Conservation (phyloP, 495 filamentous ascomycete species). For the Barbatosphaeria neglecta region DNA sequence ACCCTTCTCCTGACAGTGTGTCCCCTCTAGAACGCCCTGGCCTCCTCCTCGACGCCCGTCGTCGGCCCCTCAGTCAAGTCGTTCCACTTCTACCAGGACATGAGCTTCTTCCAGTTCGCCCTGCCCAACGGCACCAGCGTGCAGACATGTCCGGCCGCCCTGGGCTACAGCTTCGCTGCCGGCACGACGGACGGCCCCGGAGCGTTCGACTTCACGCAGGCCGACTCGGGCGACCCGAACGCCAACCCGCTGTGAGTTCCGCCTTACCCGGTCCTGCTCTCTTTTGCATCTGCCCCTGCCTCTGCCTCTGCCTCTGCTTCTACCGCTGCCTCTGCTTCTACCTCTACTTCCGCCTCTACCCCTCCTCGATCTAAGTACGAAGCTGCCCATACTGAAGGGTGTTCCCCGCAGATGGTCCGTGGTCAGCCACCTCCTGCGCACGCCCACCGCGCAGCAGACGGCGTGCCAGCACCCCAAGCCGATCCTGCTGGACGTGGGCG, state of each 20-base stretch:
- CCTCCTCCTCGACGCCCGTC: constrained; percentile 32
- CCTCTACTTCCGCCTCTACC: no score
- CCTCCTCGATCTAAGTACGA: neutral
- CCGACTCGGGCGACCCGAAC: constrained; percentile 54
- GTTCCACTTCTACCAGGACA: constrained; percentile 60
- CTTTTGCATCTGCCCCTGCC: no score
- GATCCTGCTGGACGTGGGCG: constrained; percentile 80
- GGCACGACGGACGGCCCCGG: constrained; percentile 91
- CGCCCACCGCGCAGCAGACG: constrained; percentile 58
- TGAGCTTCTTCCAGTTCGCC: constrained; percentile 47
- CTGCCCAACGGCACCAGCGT: constrained; percentile 63
- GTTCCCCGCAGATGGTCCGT: constrained; percentile 50
- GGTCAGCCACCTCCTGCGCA: constrained; percentile 59
- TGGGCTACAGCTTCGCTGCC: constrained; percentile 90
- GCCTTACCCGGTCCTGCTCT: no score
- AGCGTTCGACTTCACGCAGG: constrained; percentile 87
- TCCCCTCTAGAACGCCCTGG: constrained; percentile 25
- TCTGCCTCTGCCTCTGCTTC: no score
- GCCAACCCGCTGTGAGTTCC: constrained; percentile 52
- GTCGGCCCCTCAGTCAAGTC: constrained; percentile 42
- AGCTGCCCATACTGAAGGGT: no score
- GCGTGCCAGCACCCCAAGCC: constrained; percentile 78
- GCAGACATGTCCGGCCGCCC: constrained; percentile 75
- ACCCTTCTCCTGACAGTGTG: no score
- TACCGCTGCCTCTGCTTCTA: no score